These are phyloP conservation scores for Fusarium subglutinans DNA, from an alignment of 2,329 filamentous ascomycete genomes.

Conservation along the genomic window DNA sequence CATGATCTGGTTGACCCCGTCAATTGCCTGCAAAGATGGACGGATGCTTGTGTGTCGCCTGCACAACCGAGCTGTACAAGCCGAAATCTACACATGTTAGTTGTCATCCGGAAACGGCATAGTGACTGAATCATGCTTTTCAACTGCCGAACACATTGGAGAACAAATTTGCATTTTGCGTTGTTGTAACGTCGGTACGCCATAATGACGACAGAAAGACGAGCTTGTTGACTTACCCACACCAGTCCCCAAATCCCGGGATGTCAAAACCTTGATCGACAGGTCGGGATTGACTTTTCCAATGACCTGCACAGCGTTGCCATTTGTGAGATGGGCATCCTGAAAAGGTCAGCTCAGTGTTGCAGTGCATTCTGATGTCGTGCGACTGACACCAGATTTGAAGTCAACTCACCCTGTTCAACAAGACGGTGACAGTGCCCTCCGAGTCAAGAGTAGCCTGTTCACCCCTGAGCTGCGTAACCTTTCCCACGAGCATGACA, in stretches of 20 bases:
- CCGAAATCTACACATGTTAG: constrained; percentile 70
- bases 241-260: constrained; percentile 72
- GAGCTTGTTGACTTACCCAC: constrained; percentile 67
- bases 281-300: constrained; percentile 82
- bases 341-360: constrained; percentile 47
- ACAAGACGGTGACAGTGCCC: constrained; percentile 76
- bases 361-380: not conserved
- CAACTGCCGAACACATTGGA: not conserved
- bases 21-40: constrained; percentile 73
- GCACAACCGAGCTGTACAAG: constrained; percentile 81
- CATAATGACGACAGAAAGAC: constrained; percentile 34
- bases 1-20: constrained; percentile 45
- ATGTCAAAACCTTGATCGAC: constrained; percentile 74
- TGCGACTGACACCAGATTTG: not conserved
- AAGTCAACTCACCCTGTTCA: constrained; percentile 72
- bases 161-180: not conserved
- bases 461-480: constrained; percentile 83
- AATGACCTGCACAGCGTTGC: constrained; percentile 79
- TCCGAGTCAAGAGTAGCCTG: constrained; percentile 82
- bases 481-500: constrained; percentile 87
- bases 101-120: not conserved
- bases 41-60: constrained; percentile 83
- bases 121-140: not conserved
- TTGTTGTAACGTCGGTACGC: not conserved
- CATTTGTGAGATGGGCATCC: constrained; percentile 76